A percentile compares a stretch with the other conserved stretches of the same genome.
phyloP scores from a whole-genome alignment of 148 eudicot genomes.

The Camellia lanceoleosa region DNA sequence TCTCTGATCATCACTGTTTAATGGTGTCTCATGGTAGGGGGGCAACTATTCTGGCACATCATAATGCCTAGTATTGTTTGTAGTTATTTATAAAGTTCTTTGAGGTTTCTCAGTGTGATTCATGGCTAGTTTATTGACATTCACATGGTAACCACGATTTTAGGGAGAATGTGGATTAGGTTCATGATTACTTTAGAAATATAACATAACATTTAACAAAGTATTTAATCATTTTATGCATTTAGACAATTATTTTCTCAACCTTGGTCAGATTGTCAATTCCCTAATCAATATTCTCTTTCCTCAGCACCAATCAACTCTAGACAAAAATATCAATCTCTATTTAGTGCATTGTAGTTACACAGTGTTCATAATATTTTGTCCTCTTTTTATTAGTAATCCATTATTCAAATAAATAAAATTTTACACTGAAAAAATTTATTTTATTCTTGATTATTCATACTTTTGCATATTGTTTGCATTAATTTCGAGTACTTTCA shows the following conservation, averaged over 20 bases:
- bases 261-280: not conserved
- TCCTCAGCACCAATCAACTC: not conserved
- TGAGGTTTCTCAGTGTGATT: constrained; percentile 2
- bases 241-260: not conserved
- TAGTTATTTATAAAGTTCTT: not conserved
- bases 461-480: no score
- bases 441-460: no score
- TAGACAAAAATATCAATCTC: not conserved
- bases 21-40: constrained; percentile 36
- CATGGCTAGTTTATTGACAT: constrained; percentile 4
- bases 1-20: not conserved
- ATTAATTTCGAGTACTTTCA: no score
- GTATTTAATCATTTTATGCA: constrained; percentile 12
- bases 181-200: constrained; percentile 23
- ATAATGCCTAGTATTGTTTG: constrained; percentile 14
- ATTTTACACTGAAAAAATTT: no score
- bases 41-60: constrained; percentile 28
- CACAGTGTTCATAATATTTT: no score
- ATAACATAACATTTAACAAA: not conserved
- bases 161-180: constrained; percentile 33
- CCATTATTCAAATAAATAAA: no score
- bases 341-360: not conserved
- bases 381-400: no score
- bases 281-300: not conserved
- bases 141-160: constrained; percentile 28